Percentiles rank a stretch among this genome's conserved stretches.
These are phyloP conservation scores for Phytophthora aleatoria DNA, from an alignment of 352 stramenopile species.

Conservation along the genomic window DNA sequence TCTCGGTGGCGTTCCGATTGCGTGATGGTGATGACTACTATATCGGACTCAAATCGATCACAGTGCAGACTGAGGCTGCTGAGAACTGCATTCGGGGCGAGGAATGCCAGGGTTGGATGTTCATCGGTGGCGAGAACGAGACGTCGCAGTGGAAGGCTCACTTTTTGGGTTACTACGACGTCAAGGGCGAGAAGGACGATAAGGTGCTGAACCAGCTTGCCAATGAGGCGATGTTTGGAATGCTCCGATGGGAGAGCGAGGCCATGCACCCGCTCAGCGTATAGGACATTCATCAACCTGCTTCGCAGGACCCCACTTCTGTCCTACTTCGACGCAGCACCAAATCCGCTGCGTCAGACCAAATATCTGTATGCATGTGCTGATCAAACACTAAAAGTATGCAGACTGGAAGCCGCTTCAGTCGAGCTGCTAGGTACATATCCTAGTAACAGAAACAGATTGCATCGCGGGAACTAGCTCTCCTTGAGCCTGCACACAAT, in stretches of 20 bases:
- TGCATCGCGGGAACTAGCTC: conserved; percentile 1
- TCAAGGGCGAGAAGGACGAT: conserved; percentile 85
- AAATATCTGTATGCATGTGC: conserved; percentile 6
- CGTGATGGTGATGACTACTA: conserved; percentile 81
- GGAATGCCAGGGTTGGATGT: conserved; percentile 86
- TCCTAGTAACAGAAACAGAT: conserved; percentile 16
- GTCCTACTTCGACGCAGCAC: background rate
- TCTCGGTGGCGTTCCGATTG: conserved; percentile 77
- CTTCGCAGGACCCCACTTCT: background rate
- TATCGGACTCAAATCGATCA: conserved; percentile 77
- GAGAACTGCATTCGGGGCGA: conserved; percentile 85
- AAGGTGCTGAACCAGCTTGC: conserved; percentile 83
- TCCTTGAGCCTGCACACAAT: conserved; percentile 8
- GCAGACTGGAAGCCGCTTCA: conserved; percentile 6
- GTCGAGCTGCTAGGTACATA: background rate
- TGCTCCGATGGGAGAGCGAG: conserved; percentile 87
- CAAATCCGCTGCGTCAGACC: conserved; percentile 9
- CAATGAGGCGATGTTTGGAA: conserved; percentile 87
- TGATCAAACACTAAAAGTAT: conserved; percentile 3
- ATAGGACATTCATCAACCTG: conserved; percentile 28
- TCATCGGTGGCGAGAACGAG: conserved; percentile 70
- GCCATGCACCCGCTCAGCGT: conserved; percentile 82
- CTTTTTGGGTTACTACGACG: conserved; percentile 84
- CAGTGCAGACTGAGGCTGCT: conserved; percentile 68
- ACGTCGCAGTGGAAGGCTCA: conserved; percentile 74